Evolutionary conservation across 1,284 basidiomycete genomes (phyloP), one percentile per base, ranked within the genome.

Genomic region (Macrocystidia cucumis): DNA sequence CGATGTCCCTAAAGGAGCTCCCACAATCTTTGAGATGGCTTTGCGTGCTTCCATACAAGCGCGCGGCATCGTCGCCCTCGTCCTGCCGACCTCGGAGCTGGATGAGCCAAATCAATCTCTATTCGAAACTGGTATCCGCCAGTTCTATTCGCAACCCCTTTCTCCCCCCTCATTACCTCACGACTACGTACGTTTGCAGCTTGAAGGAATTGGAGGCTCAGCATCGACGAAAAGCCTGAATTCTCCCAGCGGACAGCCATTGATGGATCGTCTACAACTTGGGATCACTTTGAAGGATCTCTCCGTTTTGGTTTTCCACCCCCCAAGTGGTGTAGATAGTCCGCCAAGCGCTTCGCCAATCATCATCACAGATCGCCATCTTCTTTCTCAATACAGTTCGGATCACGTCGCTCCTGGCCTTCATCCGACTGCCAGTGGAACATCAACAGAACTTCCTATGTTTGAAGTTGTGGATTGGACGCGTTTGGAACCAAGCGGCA

Each of bases 381-480:
- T 86, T 13, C 49, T 58, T n/a, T 52, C 52, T 3, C 75, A 78
- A 38, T 77, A 78, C 49, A 33, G 57, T 25, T 38, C 52, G 9
- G 41, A 43, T 4, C 69, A 72, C 47, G 37, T 48, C 19, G 67
- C 72, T 43, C 69, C 73, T 19, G 55, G 52, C 31, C 39, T 48
- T 4, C 67, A 72, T 43, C 69, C 73, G 19, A 55, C 52, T 31
- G 38, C 48, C 3, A 32, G 33, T 5, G 42, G 44, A 7, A 37
- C 40, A 18, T 41, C 36, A 16, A 45, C 42, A 23, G 40, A 46
- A 37, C 59, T 74, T 21, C 80, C 81, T 0, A 51, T 50, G 7
- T 78, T 87, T 43, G 69, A 72, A 12, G 49, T 78, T 5, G 44
- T 65, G 6, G 75, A 87, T 44, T 85, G 81, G 83, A 81, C 74